Conservation (phyloP, 768 basidiomycete genomes). For the Inosperma sp. region DNA sequence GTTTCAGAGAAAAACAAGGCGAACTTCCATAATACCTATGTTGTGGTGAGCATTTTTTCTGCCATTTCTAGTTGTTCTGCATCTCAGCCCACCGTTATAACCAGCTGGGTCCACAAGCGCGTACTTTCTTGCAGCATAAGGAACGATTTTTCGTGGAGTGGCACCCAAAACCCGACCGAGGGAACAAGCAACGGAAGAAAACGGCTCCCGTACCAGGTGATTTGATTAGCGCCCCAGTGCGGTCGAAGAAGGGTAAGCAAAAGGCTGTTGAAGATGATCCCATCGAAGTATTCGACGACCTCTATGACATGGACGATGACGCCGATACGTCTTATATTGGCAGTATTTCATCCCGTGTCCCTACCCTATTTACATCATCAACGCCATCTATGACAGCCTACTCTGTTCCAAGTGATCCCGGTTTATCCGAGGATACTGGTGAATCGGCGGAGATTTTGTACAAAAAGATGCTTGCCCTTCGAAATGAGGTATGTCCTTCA, state of each 20-base stretch:
- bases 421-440: neutral
- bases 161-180: conserved; percentile 29
- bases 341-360: conserved; percentile 10
- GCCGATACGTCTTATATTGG: conserved; percentile 8
- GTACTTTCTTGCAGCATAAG: conserved; percentile 24
- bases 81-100: neutral
- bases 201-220: conserved; percentile 16
- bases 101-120: conserved; percentile 35
- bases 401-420: neutral
- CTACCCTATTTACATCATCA: neutral
- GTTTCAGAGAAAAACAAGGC: conserved; percentile 40
- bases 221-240: conserved; percentile 20
- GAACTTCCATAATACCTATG: conserved; percentile 51
- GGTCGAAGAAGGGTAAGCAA: conserved; percentile 25
- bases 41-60: conserved; percentile 37
- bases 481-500: conserved; percentile 22
- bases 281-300: conserved; percentile 32
- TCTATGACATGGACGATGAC: conserved; percentile 20
- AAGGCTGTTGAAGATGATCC: conserved; percentile 29
- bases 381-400: neutral
- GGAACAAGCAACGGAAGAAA: conserved; percentile 18
- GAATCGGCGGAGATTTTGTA: conserved; percentile 23
- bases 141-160: conserved; percentile 28
- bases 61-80: neutral
- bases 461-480: conserved; percentile 21